Evolutionary conservation across 805 yeast species (phyloP).

Genomic region (Wickerhamomyces queroliae): DNA sequence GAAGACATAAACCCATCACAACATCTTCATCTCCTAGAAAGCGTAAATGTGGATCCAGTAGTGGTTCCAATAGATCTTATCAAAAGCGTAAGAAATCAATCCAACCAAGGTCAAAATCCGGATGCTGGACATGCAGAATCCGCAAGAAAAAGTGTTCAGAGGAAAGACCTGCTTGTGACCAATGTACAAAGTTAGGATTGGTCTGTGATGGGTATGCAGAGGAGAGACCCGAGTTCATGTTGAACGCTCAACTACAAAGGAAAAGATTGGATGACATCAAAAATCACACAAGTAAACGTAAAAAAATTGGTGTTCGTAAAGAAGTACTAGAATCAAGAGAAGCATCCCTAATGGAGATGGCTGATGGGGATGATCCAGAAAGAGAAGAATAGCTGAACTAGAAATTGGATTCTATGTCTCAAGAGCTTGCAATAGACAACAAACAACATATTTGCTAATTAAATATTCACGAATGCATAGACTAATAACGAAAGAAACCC

Average conservation of each 20-base stretch:
- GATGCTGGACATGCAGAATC: slow-evolving; percentile 77
- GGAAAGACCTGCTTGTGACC: slow-evolving; percentile 52
- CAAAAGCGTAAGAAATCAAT: slow-evolving; percentile 3
- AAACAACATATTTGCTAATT: too few species aligned
- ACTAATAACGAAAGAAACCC: too few species aligned
- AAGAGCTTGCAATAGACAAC: too few species aligned
- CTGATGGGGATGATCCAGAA: neutral
- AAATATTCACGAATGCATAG: too few species aligned
- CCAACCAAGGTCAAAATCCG: slow-evolving; percentile 43
- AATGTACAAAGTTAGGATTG: slow-evolving; percentile 51
- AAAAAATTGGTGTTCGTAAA: slow-evolving; percentile 30
- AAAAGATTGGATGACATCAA: slow-evolving; percentile 46
- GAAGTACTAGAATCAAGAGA: too few species aligned
- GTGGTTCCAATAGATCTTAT: neutral
- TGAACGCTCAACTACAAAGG: slow-evolving; percentile 32
- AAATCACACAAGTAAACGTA: slow-evolving; percentile 35
- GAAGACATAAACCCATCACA: neutral
- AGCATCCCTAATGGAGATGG: too few species aligned
- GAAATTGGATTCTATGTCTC: too few species aligned
- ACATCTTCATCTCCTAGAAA: neutral
- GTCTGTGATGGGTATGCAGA: slow-evolving; percentile 50
- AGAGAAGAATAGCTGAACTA: neutral
- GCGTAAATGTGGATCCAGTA: neutral
- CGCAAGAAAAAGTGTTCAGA: slow-evolving; percentile 72
- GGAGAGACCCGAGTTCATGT: slow-evolving; percentile 51